Evolutionary conservation across 768 basidiomycete genomes (phyloP), one percentile per base, ranked within the genome.

Genomic region (Lactarius indigo): DNA sequence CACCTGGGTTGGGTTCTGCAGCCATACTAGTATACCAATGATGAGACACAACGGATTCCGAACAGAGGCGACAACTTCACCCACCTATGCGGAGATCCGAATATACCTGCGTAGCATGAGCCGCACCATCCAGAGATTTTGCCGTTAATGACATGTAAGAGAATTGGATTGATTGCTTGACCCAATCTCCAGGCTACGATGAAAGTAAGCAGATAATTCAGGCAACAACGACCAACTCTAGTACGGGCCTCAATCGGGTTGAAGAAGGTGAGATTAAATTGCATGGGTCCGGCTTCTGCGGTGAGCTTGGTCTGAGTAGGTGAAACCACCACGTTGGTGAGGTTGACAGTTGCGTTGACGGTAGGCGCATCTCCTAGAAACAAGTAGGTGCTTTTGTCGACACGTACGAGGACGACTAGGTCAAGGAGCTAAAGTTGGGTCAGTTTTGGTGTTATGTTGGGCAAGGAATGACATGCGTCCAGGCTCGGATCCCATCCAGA

Each of bases 151-250:
- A 69, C 20, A 80, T 56, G 61, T 80, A 81, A 12, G 78, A 75
- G 69, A 80, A 79, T 9, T 79, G 79, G 4, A 80, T 59, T 1
- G 79, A 79, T 63, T 79, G 78, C 26, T 71, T 72, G 54, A 78
- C 75, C 62, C 76, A 74, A 68, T 81, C 76, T 13, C 71, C 70
- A 0, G 78, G 77, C 77, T 79, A n/a, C 20, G 0, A 37, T 41
- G 33, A n/a, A 55, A 37, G 7, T 23, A 42, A n/a, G 39, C 44
- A 2, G 15, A n/a, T 10, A 13, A n/a, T 2, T 3, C 17, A 12
- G 50, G 12, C 6, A 44, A 30, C 12, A 35, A 28, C 12, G 35
- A 15, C 20, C n/a, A 17, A 17, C 12, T n/a, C 3, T 3, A n/a
- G 30, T 47, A 39, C 59, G 23, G 68, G 78, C 78, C 73, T 78